Base-by-base conservation (phyloP, 441 rosid genomes). In the Populus trichocarpa region DNA sequence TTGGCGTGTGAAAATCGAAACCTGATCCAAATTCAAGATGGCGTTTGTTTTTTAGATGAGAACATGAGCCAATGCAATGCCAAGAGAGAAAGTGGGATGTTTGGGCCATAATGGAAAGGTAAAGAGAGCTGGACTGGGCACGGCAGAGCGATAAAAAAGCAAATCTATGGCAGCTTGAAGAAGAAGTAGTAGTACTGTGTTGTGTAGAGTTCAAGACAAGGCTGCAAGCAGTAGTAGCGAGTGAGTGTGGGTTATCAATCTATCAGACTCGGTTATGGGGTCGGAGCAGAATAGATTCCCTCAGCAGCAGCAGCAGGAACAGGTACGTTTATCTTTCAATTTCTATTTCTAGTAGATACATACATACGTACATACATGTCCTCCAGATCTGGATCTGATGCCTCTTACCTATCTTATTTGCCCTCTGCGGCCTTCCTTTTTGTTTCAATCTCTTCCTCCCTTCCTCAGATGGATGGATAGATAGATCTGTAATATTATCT, bases 261-360 rank as follows among this genome's bases (percentile, higher is more conserved):
- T 26, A 30, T 30, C 32, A 30, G 32, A 33, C 61, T 13, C 35
- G 53, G 68, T 23, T 40, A 94, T 95, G 97, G 98, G 92, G 57
- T 95, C 97, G 75, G 92, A 93, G 88, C 98, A 89, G 84, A 88
- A 91, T 76, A 86, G 98, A 82, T 92, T 90, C 81, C 96, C 91
- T 69, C 96, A 95, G 85, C 90, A 87, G 94, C 35, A 33, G 57
- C 97, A 30, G 32, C 32, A 30, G 32, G 32, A 30, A 30, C 32
- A 87, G 95, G 99, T 95, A 84, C 76, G 77, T 82, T 65, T 77
- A 16, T 33, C 68, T 70, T 71, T 67, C 26, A 70, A 30, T 28
- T 30, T 30, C 32, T 30, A 67, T 75, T 73, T 75, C 77, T 72
- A 50, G 76, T 71, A 30, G 57, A 50, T 50, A 50, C 57, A 14